Evolutionary conservation across 1,139 yeast species (phyloP).

Genomic region (Candida sanyaensis): DNA sequence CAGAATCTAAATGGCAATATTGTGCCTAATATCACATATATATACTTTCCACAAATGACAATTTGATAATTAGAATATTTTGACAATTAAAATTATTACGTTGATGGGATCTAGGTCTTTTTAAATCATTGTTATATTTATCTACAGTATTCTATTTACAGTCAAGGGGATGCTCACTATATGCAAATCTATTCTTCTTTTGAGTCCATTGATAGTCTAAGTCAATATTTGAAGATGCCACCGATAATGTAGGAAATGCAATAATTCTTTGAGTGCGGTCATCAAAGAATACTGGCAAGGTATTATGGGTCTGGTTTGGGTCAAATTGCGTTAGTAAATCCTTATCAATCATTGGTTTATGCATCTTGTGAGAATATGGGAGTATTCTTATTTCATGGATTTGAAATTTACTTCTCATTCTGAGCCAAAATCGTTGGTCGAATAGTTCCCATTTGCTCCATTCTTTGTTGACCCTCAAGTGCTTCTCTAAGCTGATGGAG

Average conservation of each 20-base stretch:
- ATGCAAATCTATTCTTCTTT: constrained; percentile 19
- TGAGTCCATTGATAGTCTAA: constrained; percentile 21
- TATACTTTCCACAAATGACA: no score
- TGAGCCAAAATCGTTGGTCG: constrained; percentile 40
- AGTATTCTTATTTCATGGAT: constrained; percentile 12
- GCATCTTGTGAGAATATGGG: constrained; percentile 23
- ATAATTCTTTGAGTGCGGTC: constrained; percentile 12
- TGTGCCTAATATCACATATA: no score
- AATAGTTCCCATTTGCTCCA: constrained; percentile 35
- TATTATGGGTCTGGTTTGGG: constrained; percentile 3
- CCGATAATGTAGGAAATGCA: constrained; percentile 24
- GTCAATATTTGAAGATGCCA: neutral
- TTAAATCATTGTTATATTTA: neutral
- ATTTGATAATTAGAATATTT: no score
- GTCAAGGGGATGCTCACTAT: neutral
- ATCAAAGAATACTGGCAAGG: constrained; percentile 17
- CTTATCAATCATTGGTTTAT: constrained; percentile 11
- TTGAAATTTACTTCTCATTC: constrained; percentile 16
- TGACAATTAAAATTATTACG: no score
- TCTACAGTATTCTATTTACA: neutral
- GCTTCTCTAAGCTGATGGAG: constrained; percentile 7
- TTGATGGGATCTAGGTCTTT: no score
- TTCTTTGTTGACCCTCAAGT: constrained; percentile 3
- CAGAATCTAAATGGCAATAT: no score
- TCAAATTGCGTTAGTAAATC: neutral